Percentiles rank a stretch among this genome's conserved stretches.
Evolutionary conservation across 208 protist species (phyloP).

Genomic region (Lotmaria passim): DNA sequence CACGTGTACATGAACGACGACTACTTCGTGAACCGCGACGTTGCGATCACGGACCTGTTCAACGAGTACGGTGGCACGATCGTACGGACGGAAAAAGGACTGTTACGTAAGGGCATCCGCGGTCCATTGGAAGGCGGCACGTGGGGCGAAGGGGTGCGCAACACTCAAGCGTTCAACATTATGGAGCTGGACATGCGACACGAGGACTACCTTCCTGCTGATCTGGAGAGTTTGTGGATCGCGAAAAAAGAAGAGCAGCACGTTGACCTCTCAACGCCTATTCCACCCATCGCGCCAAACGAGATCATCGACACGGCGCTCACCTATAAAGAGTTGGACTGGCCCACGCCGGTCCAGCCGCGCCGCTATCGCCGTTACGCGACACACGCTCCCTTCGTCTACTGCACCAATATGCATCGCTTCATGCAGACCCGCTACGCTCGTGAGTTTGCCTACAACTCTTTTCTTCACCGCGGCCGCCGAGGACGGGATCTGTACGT

Average conservation of each 20-base stretch:
- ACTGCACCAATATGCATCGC: constrained; percentile 59
- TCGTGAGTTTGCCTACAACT: constrained; percentile 34
- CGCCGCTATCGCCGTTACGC: constrained; percentile 38
- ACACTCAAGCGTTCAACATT: constrained; percentile 47
- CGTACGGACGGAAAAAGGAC: no score
- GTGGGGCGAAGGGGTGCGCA: constrained; percentile 42
- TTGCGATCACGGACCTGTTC: constrained; percentile 56
- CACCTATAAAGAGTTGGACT: neutral
- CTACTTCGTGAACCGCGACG: constrained; percentile 73
- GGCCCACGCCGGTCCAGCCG: neutral
- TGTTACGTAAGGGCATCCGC: no score
- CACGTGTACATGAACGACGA: constrained; percentile 81
- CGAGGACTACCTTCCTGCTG: constrained; percentile 32
- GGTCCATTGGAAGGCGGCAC: no score
- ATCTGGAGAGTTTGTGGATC: constrained; percentile 25
- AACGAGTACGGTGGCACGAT: constrained; percentile 70
- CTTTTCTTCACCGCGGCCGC: constrained; percentile 31
- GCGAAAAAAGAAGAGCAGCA: neutral
- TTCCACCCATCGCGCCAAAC: no score
- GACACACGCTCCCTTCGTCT: no score
- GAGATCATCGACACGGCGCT: no score
- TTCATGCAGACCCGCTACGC: constrained; percentile 45
- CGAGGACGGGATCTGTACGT: constrained; percentile 39
- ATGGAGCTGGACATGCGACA: constrained; percentile 35
- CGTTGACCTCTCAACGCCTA: no score